phyloP scores from a whole-genome alignment of 768 basidiomycete genomes.

The Tubosaeta sp. region DNA sequence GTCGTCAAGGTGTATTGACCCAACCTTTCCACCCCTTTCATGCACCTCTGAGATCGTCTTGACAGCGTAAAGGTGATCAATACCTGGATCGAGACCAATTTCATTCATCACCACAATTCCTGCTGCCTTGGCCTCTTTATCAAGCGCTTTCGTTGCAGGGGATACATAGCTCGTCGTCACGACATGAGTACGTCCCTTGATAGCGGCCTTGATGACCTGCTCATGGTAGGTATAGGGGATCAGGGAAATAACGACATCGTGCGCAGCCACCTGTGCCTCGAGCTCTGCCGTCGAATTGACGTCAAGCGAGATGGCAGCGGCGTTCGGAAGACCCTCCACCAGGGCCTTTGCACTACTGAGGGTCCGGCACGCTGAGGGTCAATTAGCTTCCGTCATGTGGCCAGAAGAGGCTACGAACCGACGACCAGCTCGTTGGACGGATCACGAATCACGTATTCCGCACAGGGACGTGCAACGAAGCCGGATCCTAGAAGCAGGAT shows the following conservation, averaged over 20 bases:
- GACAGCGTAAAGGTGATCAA: conserved; percentile 90
- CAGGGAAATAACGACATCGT: conserved; percentile 93
- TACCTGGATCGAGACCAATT: conserved; percentile 94
- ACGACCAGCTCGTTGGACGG: conserved; percentile 82
- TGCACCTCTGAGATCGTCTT: conserved; percentile 95
- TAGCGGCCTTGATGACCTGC: conserved; percentile 82
- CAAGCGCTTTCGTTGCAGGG: conserved; percentile 84
- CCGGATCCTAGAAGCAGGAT: conserved; percentile 92
- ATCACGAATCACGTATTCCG: conserved; percentile 84
- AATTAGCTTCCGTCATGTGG: conserved; percentile 1
- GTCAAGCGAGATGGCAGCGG: conserved; percentile 77
- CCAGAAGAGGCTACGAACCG: conserved; percentile 42
- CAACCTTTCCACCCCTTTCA: conserved; percentile 87
- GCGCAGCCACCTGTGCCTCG: conserved; percentile 73
- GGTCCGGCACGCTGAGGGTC: conserved; percentile 74
- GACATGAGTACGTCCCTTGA: conserved; percentile 81
- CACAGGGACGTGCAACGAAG: conserved; percentile 94
- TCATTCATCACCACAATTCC: conserved; percentile 97
- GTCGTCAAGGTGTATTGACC: conserved; percentile 4
- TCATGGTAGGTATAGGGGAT: conserved; percentile 94
- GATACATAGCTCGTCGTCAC: conserved; percentile 97
- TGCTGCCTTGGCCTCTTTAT: conserved; percentile 74
- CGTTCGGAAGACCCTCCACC: conserved; percentile 59
- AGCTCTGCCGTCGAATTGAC: conserved; percentile 68
- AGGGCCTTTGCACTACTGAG: conserved; percentile 71